These are phyloP conservation scores for Pythium plurisporium DNA, from an alignment of 352 stramenopile species.

Conservation along the genomic window DNA sequence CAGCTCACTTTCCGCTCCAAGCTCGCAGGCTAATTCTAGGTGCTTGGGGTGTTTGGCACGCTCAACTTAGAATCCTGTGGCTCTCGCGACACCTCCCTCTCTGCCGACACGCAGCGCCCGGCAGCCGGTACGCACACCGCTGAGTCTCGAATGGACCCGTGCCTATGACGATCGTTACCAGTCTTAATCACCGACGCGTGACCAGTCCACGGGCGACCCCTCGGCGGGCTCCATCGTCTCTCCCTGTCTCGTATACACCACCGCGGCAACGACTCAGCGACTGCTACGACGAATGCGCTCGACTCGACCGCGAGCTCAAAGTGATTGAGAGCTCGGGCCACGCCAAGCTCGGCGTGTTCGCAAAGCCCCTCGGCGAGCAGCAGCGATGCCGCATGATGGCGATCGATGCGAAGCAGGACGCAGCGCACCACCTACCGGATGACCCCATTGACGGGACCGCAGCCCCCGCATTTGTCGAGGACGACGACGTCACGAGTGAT, in stretches of 20 bases:
- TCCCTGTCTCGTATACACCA: slow-evolving; percentile 24
- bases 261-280: slow-evolving; percentile 25
- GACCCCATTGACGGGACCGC: slow-evolving; percentile 2
- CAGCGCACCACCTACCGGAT: slow-evolving; percentile 6
- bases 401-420: slow-evolving; percentile 15
- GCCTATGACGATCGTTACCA: too few relatives aligned
- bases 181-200: too few relatives aligned
- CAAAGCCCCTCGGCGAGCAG: slow-evolving; percentile 35
- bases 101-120: too few relatives aligned
- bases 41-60: too few relatives aligned
- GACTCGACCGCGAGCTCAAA: slow-evolving; percentile 47
- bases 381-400: slow-evolving; percentile 8
- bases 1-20: too few relatives aligned
- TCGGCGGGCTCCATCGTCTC: too few relatives aligned
- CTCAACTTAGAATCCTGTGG: too few relatives aligned
- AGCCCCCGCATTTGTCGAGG: slow-evolving; percentile 21
- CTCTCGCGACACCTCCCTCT: too few relatives aligned
- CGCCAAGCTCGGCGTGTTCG: slow-evolving; percentile 50
- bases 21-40: too few relatives aligned
- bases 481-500: slow-evolving; percentile 33
- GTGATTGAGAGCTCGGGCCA: slow-evolving; percentile 64
- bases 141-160: too few relatives aligned
- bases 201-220: too few relatives aligned
- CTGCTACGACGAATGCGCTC: slow-evolving; percentile 20
- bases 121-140: too few relatives aligned